Percentiles rank a stretch among this genome's conserved stretches.
Conservation (phyloP, 805 yeast genomes). For the Candida nonsorbophila region DNA sequence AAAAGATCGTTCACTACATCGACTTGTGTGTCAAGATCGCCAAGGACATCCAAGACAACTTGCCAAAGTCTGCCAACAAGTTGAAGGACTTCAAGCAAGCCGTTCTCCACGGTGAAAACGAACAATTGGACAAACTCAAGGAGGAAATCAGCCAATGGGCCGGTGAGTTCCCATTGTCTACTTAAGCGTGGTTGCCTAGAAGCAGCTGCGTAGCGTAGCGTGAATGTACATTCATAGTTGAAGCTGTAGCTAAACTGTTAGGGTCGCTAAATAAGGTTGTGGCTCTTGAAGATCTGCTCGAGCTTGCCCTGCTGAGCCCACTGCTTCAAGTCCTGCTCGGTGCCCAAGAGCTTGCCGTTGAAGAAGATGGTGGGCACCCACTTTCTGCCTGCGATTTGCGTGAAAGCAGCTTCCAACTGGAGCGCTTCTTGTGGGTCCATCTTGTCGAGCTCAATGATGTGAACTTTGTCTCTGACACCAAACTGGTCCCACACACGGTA, state of each 20-base stretch:
- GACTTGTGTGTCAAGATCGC: slow-evolving; percentile 78
- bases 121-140: slow-evolving; percentile 57
- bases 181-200: slow-evolving; percentile 11
- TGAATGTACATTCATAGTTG: too few relatives aligned
- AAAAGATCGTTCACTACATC: slow-evolving; percentile 72
- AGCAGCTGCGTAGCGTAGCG: too few relatives aligned
- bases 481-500: slow-evolving; percentile 49
- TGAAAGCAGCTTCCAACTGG: slow-evolving; percentile 50
- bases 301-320: slow-evolving; percentile 30
- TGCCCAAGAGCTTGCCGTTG: slow-evolving; percentile 55
- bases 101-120: slow-evolving; percentile 66
- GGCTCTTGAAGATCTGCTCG: slow-evolving; percentile 25
- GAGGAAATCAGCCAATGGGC: slow-evolving; percentile 88
- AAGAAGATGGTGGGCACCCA: slow-evolving; percentile 70
- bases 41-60: slow-evolving; percentile 62
- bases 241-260: too few relatives aligned
- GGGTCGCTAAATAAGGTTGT: slow-evolving; percentile 9
- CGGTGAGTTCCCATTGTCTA: slow-evolving; percentile 66
- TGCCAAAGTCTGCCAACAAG: slow-evolving; percentile 91
- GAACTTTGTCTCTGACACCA: slow-evolving; percentile 44
- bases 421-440: slow-evolving; percentile 44
- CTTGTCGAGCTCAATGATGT: slow-evolving; percentile 59
- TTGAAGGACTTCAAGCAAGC: slow-evolving; percentile 92
- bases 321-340: slow-evolving; percentile 43
- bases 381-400: slow-evolving; percentile 51